These are phyloP conservation scores for Rhododendron griersonianum DNA, from an alignment of 148 eudicot species.

Conservation along the genomic window DNA sequence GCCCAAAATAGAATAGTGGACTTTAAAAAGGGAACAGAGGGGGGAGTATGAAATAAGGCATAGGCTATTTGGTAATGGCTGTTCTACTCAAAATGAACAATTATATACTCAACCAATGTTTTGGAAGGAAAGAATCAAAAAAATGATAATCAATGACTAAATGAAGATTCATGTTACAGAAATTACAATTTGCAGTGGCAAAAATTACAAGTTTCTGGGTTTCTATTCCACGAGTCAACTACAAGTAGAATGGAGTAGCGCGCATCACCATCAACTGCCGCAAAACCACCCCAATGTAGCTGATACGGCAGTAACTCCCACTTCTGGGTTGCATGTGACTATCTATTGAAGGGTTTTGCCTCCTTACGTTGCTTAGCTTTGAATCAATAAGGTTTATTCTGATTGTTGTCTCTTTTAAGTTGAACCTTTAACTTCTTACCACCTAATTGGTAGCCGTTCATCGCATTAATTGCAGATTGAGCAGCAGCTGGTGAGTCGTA, in stretches of 20 bases:
- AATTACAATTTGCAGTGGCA: conserved; percentile 51
- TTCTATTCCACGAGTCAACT: conserved; percentile 19
- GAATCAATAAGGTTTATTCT: conserved; percentile 53
- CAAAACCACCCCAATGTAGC: conserved; percentile 15
- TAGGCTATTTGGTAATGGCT: background rate
- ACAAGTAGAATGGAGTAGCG: conserved; percentile 25
- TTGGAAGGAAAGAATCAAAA: conserved; percentile 51
- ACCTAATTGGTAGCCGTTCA: conserved; percentile 91
- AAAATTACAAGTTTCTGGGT: conserved; percentile 40
- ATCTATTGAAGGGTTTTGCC: background rate
- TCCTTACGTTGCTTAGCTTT: conserved; percentile 21
- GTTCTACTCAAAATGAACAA: background rate
- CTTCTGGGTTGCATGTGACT: conserved; percentile 15
- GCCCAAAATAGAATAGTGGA: too few relatives aligned
- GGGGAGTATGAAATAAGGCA: background rate
- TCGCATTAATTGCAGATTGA: conserved; percentile 73
- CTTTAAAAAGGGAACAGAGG: too few relatives aligned
- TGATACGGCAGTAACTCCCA: conserved; percentile 13
- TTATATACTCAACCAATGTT: conserved; percentile 12
- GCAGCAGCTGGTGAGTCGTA: conserved; percentile 85
- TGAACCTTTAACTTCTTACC: conserved; percentile 98
- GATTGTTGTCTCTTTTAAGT: conserved; percentile 87
- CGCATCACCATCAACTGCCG: conserved; percentile 5
- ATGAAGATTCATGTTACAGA: conserved; percentile 55
- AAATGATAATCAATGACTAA: conserved; percentile 63